Percentiles rank a stretch among this genome's conserved stretches.
These are phyloP conservation scores for Candida pseudocylindracea DNA, from an alignment of 1,139 yeast genomes.

Conservation along the genomic window DNA sequence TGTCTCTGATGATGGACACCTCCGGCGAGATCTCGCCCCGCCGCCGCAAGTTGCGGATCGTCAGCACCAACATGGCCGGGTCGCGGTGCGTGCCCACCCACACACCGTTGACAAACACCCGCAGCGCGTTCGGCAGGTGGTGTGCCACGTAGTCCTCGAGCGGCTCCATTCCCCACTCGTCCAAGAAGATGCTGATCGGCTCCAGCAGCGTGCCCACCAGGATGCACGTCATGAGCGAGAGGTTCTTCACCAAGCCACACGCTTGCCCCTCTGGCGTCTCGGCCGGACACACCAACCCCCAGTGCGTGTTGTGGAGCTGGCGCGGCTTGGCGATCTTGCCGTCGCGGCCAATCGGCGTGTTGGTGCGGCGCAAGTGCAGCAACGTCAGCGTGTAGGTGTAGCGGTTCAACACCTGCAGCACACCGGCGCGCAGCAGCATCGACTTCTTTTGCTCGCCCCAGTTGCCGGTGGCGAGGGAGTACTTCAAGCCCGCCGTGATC, in stretches of 20 bases:
- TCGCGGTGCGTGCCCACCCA: slow-evolving; percentile 99
- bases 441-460: slow-evolving; percentile 99
- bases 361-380: slow-evolving; percentile 95
- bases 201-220: slow-evolving; percentile 97
- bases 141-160: slow-evolving; percentile 90
- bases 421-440: slow-evolving; percentile 98
- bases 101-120: slow-evolving; percentile 94
- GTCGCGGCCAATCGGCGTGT: slow-evolving; percentile 97
- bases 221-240: slow-evolving; percentile 90
- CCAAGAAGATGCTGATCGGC: slow-evolving; percentile 79
- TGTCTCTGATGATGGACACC: slow-evolving; percentile 90
- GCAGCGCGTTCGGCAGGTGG: slow-evolving; percentile 75
- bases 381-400: slow-evolving; percentile 94
- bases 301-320: slow-evolving; percentile 95
- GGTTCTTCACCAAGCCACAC: slow-evolving; percentile 93
- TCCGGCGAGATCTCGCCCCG: slow-evolving; percentile 92
- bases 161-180: slow-evolving; percentile 99
- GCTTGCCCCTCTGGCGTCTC: slow-evolving; percentile 99
- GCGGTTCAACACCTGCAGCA: slow-evolving; percentile 93
- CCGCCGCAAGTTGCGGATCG: slow-evolving; percentile 82
- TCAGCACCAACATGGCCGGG: slow-evolving; percentile 75
- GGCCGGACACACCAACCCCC: slow-evolving; percentile 99
- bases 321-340: slow-evolving; percentile 97
- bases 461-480: slow-evolving; percentile 96
- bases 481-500: slow-evolving; percentile 90